Percentiles rank a stretch among this genome's conserved stretches.
Conservation (phyloP, 1,284 basidiomycete genomes). For the Gymnopus androsaceus region DNA sequence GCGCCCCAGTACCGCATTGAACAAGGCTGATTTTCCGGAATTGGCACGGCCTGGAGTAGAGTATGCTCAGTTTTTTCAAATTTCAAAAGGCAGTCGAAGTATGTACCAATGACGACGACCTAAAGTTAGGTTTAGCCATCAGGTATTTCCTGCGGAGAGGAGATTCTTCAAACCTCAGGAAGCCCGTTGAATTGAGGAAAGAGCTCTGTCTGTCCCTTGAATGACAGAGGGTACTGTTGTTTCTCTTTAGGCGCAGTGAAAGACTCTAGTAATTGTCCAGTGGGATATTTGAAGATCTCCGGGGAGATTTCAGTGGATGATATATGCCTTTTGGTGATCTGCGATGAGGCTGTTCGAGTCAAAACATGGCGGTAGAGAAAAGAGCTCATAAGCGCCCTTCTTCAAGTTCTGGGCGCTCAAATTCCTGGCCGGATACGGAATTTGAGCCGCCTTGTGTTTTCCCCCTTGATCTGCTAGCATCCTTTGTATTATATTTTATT, state of each 20-base stretch:
- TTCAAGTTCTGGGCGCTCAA: too few species aligned
- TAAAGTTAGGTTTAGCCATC: conserved; percentile 21
- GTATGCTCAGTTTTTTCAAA: not conserved
- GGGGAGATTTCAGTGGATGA: not conserved
- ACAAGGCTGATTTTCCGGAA: conserved; percentile 71
- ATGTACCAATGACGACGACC: conserved; percentile 56
- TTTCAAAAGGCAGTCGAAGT: not conserved
- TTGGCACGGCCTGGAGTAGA: conserved; percentile 59
- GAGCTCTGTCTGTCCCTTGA: conserved; percentile 35
- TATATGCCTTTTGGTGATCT: not conserved
- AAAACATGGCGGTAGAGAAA: not conserved
- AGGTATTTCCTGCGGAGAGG: conserved; percentile 6
- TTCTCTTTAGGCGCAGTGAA: conserved; percentile 34
- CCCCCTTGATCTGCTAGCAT: not conserved
- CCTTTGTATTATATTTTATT: not conserved
- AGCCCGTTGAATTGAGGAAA: conserved; percentile 43
- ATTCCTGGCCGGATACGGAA: not conserved
- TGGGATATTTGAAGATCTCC: conserved; percentile 38
- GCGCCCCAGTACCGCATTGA: conserved; percentile 67
- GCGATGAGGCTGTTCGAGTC: not conserved
- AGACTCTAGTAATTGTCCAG: conserved; percentile 44
- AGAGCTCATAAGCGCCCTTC: too few species aligned
- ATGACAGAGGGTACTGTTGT: conserved; percentile 6
- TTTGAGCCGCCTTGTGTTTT: not conserved
- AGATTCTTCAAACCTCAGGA: conserved; percentile 48